These are phyloP conservation scores for Phytophthora multivora DNA, from an alignment of 352 stramenopile genomes.

Conservation along the genomic window DNA sequence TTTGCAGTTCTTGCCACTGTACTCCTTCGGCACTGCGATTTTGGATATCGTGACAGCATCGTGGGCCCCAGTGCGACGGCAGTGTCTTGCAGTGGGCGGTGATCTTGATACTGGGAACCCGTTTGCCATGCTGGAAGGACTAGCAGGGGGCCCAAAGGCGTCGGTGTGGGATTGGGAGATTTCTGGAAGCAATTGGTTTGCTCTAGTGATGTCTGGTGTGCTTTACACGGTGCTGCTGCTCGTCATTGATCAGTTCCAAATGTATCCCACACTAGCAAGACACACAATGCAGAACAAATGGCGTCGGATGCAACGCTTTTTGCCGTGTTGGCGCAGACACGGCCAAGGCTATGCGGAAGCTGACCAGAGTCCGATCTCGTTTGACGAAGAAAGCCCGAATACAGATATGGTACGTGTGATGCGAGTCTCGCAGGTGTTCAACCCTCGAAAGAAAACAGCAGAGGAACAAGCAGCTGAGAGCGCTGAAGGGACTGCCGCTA, in stretches of 20 bases:
- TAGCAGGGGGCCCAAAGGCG: conserved; percentile 1
- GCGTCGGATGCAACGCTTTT: conserved; percentile 23
- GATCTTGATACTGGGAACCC: conserved; percentile 21
- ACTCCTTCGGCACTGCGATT: conserved; percentile 52
- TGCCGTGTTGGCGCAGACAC: conserved; percentile 22
- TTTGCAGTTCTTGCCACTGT: conserved; percentile 66
- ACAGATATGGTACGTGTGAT: conserved; percentile 51
- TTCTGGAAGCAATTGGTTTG: conserved; percentile 42
- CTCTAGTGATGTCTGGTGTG: conserved; percentile 45
- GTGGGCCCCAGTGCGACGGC: conserved; percentile 41
- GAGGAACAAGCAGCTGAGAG: conserved; percentile 8
- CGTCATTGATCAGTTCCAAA: conserved; percentile 62
- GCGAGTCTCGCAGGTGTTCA: conserved; percentile 70
- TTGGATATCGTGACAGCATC: conserved; percentile 62
- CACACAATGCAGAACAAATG: conserved; percentile 35
- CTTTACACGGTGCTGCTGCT: conserved; percentile 64
- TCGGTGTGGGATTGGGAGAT: conserved; percentile 65
- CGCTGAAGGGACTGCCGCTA: conserved; percentile 23
- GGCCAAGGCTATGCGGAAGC: conserved; percentile 31
- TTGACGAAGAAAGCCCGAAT: conserved; percentile 36
- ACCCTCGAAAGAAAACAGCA: conserved; percentile 29
- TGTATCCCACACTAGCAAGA: conserved; percentile 67
- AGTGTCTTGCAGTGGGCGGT: conserved; percentile 41
- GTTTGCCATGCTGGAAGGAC: conserved; percentile 21
- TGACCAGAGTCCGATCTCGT: conserved; percentile 19